Conservation (phyloP, 257 asterid species). For the Nicotiana obtusifolia region DNA sequence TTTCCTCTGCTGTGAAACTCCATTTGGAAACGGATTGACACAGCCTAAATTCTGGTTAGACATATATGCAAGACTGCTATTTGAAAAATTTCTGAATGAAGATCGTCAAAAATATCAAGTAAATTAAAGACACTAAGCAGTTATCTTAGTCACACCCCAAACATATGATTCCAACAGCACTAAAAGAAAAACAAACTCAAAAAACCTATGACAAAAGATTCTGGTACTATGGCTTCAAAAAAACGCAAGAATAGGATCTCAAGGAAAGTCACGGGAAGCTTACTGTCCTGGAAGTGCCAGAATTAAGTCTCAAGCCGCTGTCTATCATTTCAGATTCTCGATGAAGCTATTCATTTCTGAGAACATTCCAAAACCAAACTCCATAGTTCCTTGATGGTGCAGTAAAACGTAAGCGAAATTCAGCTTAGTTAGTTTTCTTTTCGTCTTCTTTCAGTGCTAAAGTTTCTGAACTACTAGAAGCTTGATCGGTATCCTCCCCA, state of each 20-base stretch:
- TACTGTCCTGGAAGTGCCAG: neutral
- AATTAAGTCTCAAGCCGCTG: neutral
- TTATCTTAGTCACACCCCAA: neutral
- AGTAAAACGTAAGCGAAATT: neutral
- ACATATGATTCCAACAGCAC: neutral
- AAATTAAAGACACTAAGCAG: neutral
- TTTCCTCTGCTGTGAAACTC: neutral
- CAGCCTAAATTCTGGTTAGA: neutral
- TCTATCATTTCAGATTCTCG: neutral
- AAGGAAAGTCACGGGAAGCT: neutral
- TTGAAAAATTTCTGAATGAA: neutral
- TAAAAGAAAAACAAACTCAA: neutral
- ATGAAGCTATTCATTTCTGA: neutral
- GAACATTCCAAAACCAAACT: neutral
- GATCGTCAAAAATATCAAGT: neutral
- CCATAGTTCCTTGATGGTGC: neutral
- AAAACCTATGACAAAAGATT: neutral
- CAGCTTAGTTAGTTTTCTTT: slow-evolving; percentile 76
- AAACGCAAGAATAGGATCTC: neutral
- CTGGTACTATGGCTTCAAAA: neutral
- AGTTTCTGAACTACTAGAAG: slow-evolving; percentile 26
- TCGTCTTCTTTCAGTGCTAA: slow-evolving; percentile 49
- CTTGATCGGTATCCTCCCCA: slow-evolving; percentile 68
- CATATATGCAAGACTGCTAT: neutral
- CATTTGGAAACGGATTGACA: neutral